A percentile compares a stretch with the other conserved stretches of the same genome.
phyloP scores from a whole-genome alignment of 768 basidiomycete genomes.

The Mycena venus region DNA sequence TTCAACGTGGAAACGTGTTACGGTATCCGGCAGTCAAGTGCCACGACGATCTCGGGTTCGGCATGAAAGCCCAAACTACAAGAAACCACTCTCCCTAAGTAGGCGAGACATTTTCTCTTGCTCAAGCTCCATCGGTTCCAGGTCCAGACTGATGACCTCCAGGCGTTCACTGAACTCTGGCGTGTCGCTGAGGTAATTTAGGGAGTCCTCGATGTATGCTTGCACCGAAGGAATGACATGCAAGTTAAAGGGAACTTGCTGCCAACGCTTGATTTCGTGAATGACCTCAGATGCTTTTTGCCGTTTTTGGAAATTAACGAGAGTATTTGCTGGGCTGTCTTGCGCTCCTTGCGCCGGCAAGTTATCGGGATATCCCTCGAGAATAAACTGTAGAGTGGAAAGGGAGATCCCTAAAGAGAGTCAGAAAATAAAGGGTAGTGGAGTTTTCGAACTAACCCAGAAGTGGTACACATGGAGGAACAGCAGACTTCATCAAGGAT shows the following conservation, averaged over 20 bases:
- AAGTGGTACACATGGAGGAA: constrained; percentile 96
- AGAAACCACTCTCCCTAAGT: constrained; percentile 89
- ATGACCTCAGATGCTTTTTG: constrained; percentile 95
- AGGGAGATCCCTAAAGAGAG: constrained; percentile 87
- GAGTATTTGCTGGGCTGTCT: constrained; percentile 42
- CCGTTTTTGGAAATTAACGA: constrained; percentile 97
- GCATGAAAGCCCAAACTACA: constrained; percentile 60
- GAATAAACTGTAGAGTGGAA: constrained; percentile 94
- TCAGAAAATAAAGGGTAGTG: constrained; percentile 14
- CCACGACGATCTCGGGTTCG: no score
- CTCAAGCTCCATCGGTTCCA: constrained; percentile 97
- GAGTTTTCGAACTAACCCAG: constrained; percentile 71
- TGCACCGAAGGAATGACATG: constrained; percentile 76
- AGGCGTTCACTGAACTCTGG: constrained; percentile 81
- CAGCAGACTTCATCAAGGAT: constrained; percentile 81
- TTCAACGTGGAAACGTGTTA: no score
- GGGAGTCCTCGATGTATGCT: constrained; percentile 81
- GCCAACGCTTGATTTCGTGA: constrained; percentile 96
- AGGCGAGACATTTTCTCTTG: constrained; percentile 96
- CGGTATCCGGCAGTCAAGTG: no score
- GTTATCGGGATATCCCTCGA: constrained; percentile 93
- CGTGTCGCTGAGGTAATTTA: constrained; percentile 78
- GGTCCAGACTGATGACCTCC: constrained; percentile 87
- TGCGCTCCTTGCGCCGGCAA: constrained; percentile 52
- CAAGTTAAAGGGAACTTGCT: constrained; percentile 93